Base-by-base conservation (phyloP, 257 asterid genomes). In the Salvia miltiorrhiza region DNA sequence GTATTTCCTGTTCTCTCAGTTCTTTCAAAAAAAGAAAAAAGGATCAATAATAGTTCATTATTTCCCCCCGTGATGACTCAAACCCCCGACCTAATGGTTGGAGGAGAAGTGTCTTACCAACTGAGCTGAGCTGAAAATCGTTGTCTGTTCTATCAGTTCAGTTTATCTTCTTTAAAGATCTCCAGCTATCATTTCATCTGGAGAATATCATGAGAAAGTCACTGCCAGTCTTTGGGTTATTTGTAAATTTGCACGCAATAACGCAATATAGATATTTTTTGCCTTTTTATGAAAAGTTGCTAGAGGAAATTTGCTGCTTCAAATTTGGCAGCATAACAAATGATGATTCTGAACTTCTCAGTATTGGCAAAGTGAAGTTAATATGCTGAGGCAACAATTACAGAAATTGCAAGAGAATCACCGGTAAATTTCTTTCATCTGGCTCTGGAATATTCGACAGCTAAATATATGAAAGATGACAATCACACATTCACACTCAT, bases 281-380 rank as follows among this genome's bases (percentile, higher is more conserved):
- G 49, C 30, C 26, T 21, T 45, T 28, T 16, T 19, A 37, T 45
- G 4, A 56, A 56, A 17, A 10, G 1, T 19, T 17, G 48, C 5
- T 16, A 64, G 8, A 12, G 37, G 50, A 58, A 58, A 37, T 5
- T 37, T 20, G 5, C 21, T 61, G 69, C 44, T 60, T 26, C 50
- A 49, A 72, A 16, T 45, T 44, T 21, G 35, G 45, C 41, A 44
- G 23, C 41, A 71, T 55, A 32, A 74, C 52, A 47, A 55, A 43
- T 76, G 33, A 43, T 45, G 70, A 21, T 63, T 66, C 44, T 67
- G 50, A 63, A 63, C 61, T 73, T 60, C 13, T 45, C 88, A 88
- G 96, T 83, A 83, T 73, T 88, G 96, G 96, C 88, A 86, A 73
- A 76, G 77, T 72, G 96, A 88, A 81, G 93, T 82, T 4, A 86